These are phyloP conservation scores for Lactarius evosmus DNA, from an alignment of 768 basidiomycete species.

Conservation along the genomic window DNA sequence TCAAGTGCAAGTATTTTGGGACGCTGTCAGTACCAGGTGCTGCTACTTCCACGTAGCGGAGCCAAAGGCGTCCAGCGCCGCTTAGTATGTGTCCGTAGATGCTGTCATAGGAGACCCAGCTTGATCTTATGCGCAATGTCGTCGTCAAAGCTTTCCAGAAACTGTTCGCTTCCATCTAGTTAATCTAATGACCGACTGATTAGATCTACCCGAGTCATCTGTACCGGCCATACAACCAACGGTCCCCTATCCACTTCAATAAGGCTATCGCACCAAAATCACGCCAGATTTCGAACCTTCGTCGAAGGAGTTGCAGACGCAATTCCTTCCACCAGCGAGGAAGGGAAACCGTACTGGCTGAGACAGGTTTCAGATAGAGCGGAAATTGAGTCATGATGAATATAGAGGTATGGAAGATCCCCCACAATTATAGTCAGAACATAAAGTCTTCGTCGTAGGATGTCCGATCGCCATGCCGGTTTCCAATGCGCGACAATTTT, in stretches of 20 bases:
- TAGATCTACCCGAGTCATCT: conserved; percentile 52
- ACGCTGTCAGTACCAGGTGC: conserved; percentile 90
- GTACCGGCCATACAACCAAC: conserved; percentile 72
- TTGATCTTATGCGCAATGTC: conserved; percentile 82
- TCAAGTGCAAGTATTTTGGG: conserved; percentile 85
- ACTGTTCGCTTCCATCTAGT: conserved; percentile 41
- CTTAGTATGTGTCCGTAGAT: conserved; percentile 45
- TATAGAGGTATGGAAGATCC: background rate
- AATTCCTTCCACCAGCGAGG: conserved; percentile 18
- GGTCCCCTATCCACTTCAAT: conserved; percentile 84
- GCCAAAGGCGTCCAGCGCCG: background rate
- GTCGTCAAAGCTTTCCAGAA: conserved; percentile 79
- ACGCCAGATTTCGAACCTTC: conserved; percentile 94
- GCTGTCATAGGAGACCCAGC: conserved; percentile 83
- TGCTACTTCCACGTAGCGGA: conserved; percentile 14
- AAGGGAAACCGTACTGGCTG: conserved; percentile 45
- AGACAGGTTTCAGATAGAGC: conserved; percentile 88
- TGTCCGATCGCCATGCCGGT: conserved; percentile 88
- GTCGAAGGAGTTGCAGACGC: conserved; percentile 40
- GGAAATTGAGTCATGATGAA: background rate
- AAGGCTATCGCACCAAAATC: conserved; percentile 93
- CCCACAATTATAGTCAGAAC: background rate
- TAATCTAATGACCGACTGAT: background rate
- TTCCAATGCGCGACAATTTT: conserved; percentile 58
- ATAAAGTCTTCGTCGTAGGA: conserved; percentile 43